Conservation (phyloP, 2,329 filamentous ascomycete genomes). For the Sporothrix sp. region DNA sequence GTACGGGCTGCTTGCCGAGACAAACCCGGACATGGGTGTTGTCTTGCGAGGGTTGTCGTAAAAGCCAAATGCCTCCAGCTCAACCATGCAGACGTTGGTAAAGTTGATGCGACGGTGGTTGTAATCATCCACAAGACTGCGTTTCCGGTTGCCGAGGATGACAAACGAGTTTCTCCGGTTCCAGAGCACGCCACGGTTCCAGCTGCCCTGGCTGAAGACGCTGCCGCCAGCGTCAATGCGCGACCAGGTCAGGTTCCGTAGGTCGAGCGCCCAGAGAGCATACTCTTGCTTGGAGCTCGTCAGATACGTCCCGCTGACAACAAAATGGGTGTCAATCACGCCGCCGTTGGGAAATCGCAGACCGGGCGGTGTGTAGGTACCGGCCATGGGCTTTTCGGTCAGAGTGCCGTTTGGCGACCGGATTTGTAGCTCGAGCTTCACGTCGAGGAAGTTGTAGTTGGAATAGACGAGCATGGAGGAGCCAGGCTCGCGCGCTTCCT, state of each 20-base stretch:
- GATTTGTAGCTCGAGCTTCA: conserved; percentile 90
- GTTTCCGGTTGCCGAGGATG: conserved; percentile 84
- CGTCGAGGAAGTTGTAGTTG: conserved; percentile 97
- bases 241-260: conserved; percentile 83
- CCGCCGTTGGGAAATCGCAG: conserved; percentile 93
- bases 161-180: conserved; percentile 89
- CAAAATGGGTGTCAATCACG: conserved; percentile 90
- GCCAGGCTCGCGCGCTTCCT: conserved; percentile 47
- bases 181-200: conserved; percentile 94
- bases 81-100: conserved; percentile 90
- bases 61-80: conserved; percentile 91
- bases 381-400: conserved; percentile 80
- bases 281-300: conserved; percentile 98
- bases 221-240: conserved; percentile 90
- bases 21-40: conserved; percentile 69
- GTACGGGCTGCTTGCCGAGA: conserved; percentile 68
- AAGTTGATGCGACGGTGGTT: conserved; percentile 98
- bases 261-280: conserved; percentile 86
- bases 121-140: conserved; percentile 93
- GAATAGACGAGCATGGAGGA: conserved; percentile 93
- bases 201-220: conserved; percentile 93
- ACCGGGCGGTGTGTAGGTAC: conserved; percentile 78
- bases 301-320: conserved; percentile 93
- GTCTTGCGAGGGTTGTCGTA: conserved; percentile 87
- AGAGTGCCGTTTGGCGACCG: conserved; percentile 74